Evolutionary conservation across 371 early-diverging fungal species (phyloP).

Genomic region (Mortierella sp.): DNA sequence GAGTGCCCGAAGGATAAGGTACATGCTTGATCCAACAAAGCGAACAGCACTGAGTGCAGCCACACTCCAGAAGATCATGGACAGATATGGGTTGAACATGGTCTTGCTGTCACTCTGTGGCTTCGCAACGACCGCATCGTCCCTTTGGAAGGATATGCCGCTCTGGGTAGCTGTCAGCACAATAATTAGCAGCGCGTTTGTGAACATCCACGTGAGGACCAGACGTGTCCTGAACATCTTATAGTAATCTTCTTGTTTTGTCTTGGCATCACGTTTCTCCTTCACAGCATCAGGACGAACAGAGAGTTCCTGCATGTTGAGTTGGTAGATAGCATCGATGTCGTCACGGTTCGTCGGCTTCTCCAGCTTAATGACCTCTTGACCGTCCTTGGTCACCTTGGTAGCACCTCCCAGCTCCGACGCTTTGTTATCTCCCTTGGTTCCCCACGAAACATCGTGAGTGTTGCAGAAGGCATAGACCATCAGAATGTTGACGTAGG

Average conservation of each 20-base stretch:
- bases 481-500: constrained; percentile 88
- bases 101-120: constrained; percentile 13
- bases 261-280: constrained; percentile 75
- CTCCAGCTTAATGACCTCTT: constrained; percentile 50
- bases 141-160: background rate
- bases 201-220: constrained; percentile 86
- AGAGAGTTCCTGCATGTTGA: constrained; percentile 66
- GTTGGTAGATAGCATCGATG: constrained; percentile 73
- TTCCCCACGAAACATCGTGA: constrained; percentile 95
- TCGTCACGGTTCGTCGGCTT: constrained; percentile 53
- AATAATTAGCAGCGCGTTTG: constrained; percentile 80
- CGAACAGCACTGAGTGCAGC: constrained; percentile 78
- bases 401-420: constrained; percentile 41
- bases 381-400: constrained; percentile 51
- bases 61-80: constrained; percentile 79
- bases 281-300: constrained; percentile 57
- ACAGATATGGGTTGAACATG: constrained; percentile 72
- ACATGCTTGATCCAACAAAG: constrained; percentile 77
- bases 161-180: constrained; percentile 54
- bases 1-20: constrained; percentile 67
- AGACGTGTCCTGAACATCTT: constrained; percentile 85
- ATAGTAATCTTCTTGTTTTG: constrained; percentile 89
- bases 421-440: constrained; percentile 81
- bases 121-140: background rate
- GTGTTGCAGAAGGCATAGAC: constrained; percentile 95